Evolutionary conservation across 2,329 filamentous ascomycete species (phyloP).

Genomic region (Fusarium buharicum): DNA sequence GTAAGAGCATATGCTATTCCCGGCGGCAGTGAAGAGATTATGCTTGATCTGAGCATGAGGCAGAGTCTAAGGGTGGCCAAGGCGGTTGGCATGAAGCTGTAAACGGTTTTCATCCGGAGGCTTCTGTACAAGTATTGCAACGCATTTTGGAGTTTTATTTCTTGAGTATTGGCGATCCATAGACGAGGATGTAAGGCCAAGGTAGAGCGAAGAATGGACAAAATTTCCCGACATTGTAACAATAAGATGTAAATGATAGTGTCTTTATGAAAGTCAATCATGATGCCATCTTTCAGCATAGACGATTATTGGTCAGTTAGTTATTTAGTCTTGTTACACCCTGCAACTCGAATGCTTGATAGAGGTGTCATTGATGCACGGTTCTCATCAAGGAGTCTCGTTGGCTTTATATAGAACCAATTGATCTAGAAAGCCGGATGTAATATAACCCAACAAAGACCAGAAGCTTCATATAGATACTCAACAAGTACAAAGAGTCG

Average conservation of each 20-base stretch:
- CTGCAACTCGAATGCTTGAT: constrained; percentile 1
- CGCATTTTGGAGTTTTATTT: constrained; percentile 27
- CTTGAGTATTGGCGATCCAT: constrained; percentile 4
- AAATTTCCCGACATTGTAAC: background rate
- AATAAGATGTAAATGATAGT: background rate
- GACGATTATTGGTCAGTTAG: constrained; percentile 12
- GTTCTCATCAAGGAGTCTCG: background rate
- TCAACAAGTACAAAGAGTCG: constrained; percentile 2
- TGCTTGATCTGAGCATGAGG: constrained; percentile 95
- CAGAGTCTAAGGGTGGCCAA: constrained; percentile 90
- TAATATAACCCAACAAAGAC: background rate
- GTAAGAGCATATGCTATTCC: constrained; percentile 97
- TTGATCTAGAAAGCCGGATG: background rate
- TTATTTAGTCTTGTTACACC: background rate
- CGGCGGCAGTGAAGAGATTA: constrained; percentile 96
- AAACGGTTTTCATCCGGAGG: constrained; percentile 45
- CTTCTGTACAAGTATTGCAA: constrained; percentile 25
- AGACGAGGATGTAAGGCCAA: constrained; percentile 1
- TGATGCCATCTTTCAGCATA: background rate
- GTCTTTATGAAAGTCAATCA: background rate
- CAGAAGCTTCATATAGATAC: background rate
- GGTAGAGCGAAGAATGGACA: constrained; percentile 27
- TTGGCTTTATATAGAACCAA: background rate
- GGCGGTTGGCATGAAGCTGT: constrained; percentile 95
- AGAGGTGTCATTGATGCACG: background rate